Evolutionary conservation across 2,329 filamentous ascomycete genomes (phyloP).

Genomic region (Sporothrix inflata): DNA sequence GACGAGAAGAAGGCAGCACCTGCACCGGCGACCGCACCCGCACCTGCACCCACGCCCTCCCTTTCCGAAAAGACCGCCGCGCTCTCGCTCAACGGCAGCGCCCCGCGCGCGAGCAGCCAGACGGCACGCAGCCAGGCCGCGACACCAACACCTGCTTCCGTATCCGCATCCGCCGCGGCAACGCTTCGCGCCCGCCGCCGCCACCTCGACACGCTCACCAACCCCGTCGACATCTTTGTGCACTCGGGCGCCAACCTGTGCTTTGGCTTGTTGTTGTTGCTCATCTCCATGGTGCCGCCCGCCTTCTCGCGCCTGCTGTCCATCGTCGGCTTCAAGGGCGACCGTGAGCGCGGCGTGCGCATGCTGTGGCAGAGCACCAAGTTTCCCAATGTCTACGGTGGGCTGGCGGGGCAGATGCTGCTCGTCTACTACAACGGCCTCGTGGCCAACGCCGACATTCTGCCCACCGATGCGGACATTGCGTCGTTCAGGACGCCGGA

Average conservation of each 20-base stretch:
- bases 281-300: conserved; percentile 92
- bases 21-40: not conserved
- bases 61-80: conserved; percentile 19
- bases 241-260: conserved; percentile 88
- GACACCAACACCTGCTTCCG: not conserved
- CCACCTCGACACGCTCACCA: conserved; percentile 67
- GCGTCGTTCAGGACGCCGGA: conserved; percentile 43
- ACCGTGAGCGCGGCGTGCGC: conserved; percentile 76
- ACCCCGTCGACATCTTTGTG: conserved; percentile 83
- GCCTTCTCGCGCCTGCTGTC: conserved; percentile 84
- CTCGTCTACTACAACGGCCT: conserved; percentile 88
- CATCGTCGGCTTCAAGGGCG: conserved; percentile 88
- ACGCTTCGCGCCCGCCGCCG: conserved; percentile 37
- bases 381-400: conserved; percentile 89
- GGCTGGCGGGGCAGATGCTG: conserved; percentile 78
- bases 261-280: conserved; percentile 80
- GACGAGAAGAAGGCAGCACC: not conserved
- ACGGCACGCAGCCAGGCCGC: not conserved
- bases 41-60: not conserved
- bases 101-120: not conserved
- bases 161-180: conserved; percentile 39
- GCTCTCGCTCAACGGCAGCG: conserved; percentile 25
- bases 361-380: conserved; percentile 91
- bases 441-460: conserved; percentile 84
- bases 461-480: conserved; percentile 65